A percentile compares a stretch with the other conserved stretches of the same genome.
phyloP scores from a whole-genome alignment of 176 grass and related monocot species.

The Zizania latifolia region DNA sequence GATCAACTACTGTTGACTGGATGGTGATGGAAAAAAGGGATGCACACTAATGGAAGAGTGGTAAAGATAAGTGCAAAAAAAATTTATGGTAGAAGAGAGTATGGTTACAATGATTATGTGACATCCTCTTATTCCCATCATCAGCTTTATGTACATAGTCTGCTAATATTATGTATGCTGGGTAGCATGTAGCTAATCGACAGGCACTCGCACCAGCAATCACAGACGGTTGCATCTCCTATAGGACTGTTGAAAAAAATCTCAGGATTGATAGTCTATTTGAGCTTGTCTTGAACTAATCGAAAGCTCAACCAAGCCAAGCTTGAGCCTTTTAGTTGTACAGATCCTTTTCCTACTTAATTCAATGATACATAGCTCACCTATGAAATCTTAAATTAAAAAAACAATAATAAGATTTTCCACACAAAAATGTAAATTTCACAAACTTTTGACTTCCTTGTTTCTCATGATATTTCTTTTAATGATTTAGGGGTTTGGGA shows the following conservation, averaged over 20 bases:
- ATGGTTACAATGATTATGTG: too few relatives aligned
- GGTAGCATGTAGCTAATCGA: background rate
- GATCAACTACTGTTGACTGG: too few relatives aligned
- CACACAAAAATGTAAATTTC: background rate
- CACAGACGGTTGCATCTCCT: background rate
- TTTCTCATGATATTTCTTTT: background rate
- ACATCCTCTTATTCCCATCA: background rate
- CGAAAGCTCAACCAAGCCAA: background rate
- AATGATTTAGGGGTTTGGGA: slow-evolving; percentile 72
- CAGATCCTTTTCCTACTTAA: background rate
- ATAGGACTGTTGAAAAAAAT: background rate
- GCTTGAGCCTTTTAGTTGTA: background rate
- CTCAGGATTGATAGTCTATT: background rate
- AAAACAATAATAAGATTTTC: background rate
- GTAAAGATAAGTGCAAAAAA: too few relatives aligned
- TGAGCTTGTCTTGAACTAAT: too few relatives aligned
- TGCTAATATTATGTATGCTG: background rate
- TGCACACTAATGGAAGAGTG: too few relatives aligned
- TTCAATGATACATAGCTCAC: background rate
- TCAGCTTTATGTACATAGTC: background rate
- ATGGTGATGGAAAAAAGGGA: too few relatives aligned
- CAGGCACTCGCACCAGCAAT: background rate
- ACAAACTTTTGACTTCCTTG: background rate
- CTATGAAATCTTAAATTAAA: background rate
- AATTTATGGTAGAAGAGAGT: too few relatives aligned